Evolutionary conservation across 1,284 basidiomycete species (phyloP), one percentile per base, ranked within the genome.

Genomic region (Irpex sp.): DNA sequence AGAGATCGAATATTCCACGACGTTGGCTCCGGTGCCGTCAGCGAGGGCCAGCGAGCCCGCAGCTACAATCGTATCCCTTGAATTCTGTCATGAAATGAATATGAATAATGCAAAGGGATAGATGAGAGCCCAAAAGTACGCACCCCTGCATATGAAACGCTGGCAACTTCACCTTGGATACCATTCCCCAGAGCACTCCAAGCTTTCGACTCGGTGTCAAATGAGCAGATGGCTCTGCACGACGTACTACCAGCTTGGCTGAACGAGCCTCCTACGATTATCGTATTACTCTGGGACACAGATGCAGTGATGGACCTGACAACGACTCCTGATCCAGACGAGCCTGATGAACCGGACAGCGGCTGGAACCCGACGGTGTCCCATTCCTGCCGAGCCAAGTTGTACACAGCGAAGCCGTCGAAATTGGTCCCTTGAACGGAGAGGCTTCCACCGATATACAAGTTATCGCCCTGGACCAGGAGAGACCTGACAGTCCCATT

Each of bases 201-300:
- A 70, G 91, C 88, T 65, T 85, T 86, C 15, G 78, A 79, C 4
- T 74, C 74, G 3, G 82, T 84, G 71, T 95, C 88, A 75, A 93
- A 89, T 19, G 85, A 78, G 75, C 97, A 99, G 57, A 98, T 86
- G 1, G 85, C 89, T 40, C 85, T 82, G 75, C 97, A 98, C 0
- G 79, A 75, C 17, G 92, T 77, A 0, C 87, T 84, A 6, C 95
- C 96, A 1, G 92, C 94, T 52, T 86, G 83, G 0, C 85, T 79
- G 70, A 99, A 98, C 15, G 89, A 87, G 31, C 97, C 97, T 2
- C 91, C 93, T 4, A 97, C 91, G 59, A 97, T 80, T 60, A 98
- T 74, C 2, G 81, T 82, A 59, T 88, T 83, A 34, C 85, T 76
- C 70, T 88, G 84, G 4, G 86, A 82, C 0, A 83, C 70, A 0